Evolutionary conservation across 139 green algal genomes (phyloP), one percentile per base, ranked within the genome.

Genomic region (Limnomonas spitsbergensis): DNA sequence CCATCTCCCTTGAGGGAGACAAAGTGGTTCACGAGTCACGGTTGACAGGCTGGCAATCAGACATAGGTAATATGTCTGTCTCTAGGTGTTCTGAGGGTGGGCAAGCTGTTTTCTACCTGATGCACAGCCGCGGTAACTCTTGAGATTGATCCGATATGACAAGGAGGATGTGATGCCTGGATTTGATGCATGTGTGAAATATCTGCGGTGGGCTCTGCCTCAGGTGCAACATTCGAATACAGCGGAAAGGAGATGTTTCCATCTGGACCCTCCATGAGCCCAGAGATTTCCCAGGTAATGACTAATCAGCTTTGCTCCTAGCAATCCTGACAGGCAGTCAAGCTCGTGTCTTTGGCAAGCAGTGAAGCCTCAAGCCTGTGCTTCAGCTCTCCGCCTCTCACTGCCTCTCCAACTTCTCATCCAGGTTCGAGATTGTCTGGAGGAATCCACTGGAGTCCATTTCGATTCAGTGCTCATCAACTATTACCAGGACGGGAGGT

Each of bases 391-490:
- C 20, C 20, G 47, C 14, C 20, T 20, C 47, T 61, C 47, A 61
- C 14, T 29, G 14, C 47, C 14, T 14, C 14, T 61, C 47, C 20
- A 14, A 61, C 47, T 70, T 70, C 7, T 31, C 70, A n/a, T n/a
- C 38, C 68, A 85, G 81, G 84, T 86, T 34, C 79, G 84, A 0
- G 81, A 85, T 38, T 42, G 36, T 38, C 61, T 89, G 47, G 2
- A 40, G 14, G 1, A 0, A 0, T 36, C 76, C 1, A 80, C 76
- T 3, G 81, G 81, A 2, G 40, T 76, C 29, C 6, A 66, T 27
- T 89, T 80, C 36, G 85, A 89, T 77, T 80, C 54, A 24, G 71
- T 84, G 4, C 80, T 89, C 3, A 80, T 89, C 74, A 89, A 89
- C 66, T 85, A 82, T 61, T 89, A 89, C 69, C 34, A 20, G 3